These are phyloP conservation scores for Lactarius hatsudake DNA, from an alignment of 768 basidiomycete genomes.

Conservation along the genomic window DNA sequence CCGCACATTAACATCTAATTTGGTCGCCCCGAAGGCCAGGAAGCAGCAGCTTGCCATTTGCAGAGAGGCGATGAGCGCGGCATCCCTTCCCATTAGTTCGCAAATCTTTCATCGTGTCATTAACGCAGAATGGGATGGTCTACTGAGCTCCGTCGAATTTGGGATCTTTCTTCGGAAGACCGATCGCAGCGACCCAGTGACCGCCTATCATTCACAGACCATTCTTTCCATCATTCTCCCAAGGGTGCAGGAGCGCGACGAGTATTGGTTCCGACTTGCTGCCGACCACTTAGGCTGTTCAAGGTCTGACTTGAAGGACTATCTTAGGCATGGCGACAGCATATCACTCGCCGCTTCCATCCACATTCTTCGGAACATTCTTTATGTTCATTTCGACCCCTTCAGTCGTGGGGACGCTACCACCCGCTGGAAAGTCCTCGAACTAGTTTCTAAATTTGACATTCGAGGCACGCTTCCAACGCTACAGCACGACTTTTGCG, in stretches of 20 bases:
- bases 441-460: neutral
- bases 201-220: neutral
- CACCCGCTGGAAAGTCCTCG: neutral
- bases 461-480: neutral
- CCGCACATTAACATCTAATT: neutral
- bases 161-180: neutral
- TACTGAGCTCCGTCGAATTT: neutral
- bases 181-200: neutral
- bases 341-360: constrained; percentile 5
- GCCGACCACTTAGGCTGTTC: neutral
- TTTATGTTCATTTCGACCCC: neutral
- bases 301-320: neutral
- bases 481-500: constrained; percentile 9
- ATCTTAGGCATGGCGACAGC: neutral
- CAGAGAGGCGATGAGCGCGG: neutral
- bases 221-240: neutral
- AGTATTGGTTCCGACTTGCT: constrained; percentile 8
- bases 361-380: neutral
- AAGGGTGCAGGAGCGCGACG: neutral
- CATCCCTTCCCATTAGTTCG: neutral
- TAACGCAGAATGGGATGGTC: neutral
- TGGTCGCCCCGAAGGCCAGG: neutral
- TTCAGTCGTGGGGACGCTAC: neutral
- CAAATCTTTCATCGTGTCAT: neutral
- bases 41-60: neutral